A percentile compares a stretch with the other conserved stretches of the same genome.
phyloP scores from a whole-genome alignment of 2,329 filamentous ascomycete genomes.

The Monosporascus sp. region DNA sequence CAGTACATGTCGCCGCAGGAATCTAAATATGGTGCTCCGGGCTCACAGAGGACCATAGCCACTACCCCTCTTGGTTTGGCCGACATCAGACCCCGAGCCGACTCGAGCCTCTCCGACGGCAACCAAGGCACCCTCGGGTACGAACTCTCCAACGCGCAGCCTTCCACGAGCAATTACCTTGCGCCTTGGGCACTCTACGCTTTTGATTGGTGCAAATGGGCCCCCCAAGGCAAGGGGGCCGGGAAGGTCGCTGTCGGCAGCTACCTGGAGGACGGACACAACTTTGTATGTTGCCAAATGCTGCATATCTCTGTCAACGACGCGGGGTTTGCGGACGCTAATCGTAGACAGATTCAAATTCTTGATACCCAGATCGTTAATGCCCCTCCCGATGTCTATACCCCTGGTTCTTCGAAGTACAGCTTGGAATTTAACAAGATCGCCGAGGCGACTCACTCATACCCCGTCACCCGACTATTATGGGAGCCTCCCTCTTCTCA shows the following conservation, averaged over 20 bases:
- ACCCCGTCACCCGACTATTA: slow-evolving; percentile 88
- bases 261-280: slow-evolving; percentile 96
- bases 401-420: slow-evolving; percentile 65
- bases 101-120: slow-evolving; percentile 73
- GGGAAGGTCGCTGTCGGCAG: slow-evolving; percentile 94
- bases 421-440: slow-evolving; percentile 87
- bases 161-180: slow-evolving; percentile 84
- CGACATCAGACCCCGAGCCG: slow-evolving; percentile 83
- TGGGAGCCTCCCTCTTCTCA: slow-evolving; percentile 95
- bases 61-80: slow-evolving; percentile 88
- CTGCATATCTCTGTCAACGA: too few relatives aligned
- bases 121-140: slow-evolving; percentile 57
- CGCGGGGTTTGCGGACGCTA: background rate
- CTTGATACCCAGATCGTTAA: slow-evolving; percentile 77
- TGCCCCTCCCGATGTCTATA: slow-evolving; percentile 63
- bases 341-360: slow-evolving; percentile 75
- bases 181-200: slow-evolving; percentile 95
- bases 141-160: slow-evolving; percentile 59
- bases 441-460: slow-evolving; percentile 95
- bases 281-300: slow-evolving; percentile 63
- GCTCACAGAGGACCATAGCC: slow-evolving; percentile 59
- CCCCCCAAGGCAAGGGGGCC: slow-evolving; percentile 70
- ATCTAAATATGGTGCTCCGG: slow-evolving; percentile 50
- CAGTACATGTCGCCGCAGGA: slow-evolving; percentile 61
- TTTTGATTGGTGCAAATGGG: slow-evolving; percentile 99